phyloP scores from a whole-genome alignment of 192 early-diverging fungal genomes.

The Coemansia sp. region DNA sequence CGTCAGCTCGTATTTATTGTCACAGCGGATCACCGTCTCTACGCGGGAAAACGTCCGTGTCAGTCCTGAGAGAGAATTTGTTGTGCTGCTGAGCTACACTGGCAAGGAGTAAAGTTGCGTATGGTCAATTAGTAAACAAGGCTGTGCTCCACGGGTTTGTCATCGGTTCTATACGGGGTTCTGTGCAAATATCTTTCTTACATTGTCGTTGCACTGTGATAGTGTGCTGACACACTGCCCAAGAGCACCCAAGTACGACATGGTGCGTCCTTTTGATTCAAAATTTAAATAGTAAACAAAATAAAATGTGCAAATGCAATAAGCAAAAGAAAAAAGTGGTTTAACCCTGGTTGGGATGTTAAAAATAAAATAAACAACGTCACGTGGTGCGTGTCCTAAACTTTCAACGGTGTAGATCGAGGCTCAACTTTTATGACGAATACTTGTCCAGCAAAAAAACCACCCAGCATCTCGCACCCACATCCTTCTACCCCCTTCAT shows the following conservation, averaged over 20 bases:
- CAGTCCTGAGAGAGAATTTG: constrained; percentile 28
- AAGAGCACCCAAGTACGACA: constrained; percentile 44
- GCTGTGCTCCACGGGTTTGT: not conserved
- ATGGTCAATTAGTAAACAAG: not conserved
- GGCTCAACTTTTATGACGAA: not conserved
- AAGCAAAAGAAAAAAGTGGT: no score
- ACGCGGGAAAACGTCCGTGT: constrained; percentile 47
- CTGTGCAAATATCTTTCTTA: not conserved
- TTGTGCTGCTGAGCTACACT: constrained; percentile 24
- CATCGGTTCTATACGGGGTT: no score
- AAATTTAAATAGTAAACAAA: not conserved
- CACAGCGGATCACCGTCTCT: constrained; percentile 46
- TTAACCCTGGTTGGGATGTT: no score
- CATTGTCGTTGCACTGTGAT: constrained; percentile 22
- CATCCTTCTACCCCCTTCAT: no score
- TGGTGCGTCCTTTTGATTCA: constrained; percentile 1
- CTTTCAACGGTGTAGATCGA: not conserved
- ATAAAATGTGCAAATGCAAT: not conserved
- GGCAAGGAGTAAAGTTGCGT: not conserved
- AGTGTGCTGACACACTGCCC: constrained; percentile 36
- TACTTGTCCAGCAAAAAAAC: no score
- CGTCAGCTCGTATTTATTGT: constrained; percentile 43
- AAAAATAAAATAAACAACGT: not conserved
- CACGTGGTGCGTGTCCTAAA: not conserved
- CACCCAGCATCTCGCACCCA: no score